Conservation (phyloP, 2,329 filamentous ascomycete species). For the Pseudocercospora macadamiae region DNA sequence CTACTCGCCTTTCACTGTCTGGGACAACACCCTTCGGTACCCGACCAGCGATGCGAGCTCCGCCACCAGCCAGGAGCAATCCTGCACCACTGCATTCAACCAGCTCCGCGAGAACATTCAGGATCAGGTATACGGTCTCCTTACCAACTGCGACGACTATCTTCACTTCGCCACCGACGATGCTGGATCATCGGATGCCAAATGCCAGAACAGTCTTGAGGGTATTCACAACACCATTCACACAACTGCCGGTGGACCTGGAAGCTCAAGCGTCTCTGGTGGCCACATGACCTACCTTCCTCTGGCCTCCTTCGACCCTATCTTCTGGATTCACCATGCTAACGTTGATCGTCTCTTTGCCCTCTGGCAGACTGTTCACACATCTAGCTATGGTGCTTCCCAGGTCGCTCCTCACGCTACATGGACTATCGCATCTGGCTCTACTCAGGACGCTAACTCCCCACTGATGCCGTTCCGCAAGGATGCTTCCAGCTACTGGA, state of each 20-base stretch:
- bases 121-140: constrained; percentile 38
- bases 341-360: constrained; percentile 76
- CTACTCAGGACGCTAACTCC: constrained; percentile 42
- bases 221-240: constrained; percentile 42
- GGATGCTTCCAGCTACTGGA: constrained; percentile 65
- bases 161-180: constrained; percentile 36
- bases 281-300: constrained; percentile 73
- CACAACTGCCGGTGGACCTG: constrained; percentile 34
- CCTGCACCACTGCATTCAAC: constrained; percentile 29
- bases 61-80: constrained; percentile 26
- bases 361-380: constrained; percentile 77
- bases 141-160: constrained; percentile 39
- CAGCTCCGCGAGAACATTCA: constrained; percentile 34
- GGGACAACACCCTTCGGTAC: constrained; percentile 36
- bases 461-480: constrained; percentile 62
- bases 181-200: constrained; percentile 25
- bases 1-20: constrained; percentile 36
- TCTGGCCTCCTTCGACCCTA: constrained; percentile 73
- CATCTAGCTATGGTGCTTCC: constrained; percentile 66
- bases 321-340: constrained; percentile 75
- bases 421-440: constrained; percentile 62
- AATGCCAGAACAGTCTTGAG: constrained; percentile 39
- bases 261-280: constrained; percentile 18
- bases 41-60: constrained; percentile 31
- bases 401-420: constrained; percentile 58